Evolutionary conservation across 106 monocot genomes (phyloP), one percentile per base, ranked within the genome.

Genomic region (Allium sativum): DNA sequence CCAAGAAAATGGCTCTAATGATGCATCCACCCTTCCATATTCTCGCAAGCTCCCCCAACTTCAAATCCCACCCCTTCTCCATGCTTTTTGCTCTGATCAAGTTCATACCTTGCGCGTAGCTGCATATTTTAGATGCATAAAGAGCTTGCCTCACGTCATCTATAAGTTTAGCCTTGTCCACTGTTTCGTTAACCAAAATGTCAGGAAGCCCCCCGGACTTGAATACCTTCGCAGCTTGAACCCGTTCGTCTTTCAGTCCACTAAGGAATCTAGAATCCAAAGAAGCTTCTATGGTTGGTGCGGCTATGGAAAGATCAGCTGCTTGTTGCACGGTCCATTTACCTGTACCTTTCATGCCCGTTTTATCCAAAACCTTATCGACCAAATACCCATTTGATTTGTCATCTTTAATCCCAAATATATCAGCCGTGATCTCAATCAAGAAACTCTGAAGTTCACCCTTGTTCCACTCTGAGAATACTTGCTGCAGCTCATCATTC

Each of bases 241-340:
- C 76, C 63, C 81, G 64, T 60, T 81, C 81, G 21, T 81, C 81
- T 52, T 76, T 81, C 1, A 81, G 45, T 47, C 81, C 81, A 44
- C 81, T 76, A 52, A 81, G 75, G 60, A 81, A 81, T 42, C 81
- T 81, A 4, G 76, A 81, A 64, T 81, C 81, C 20, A 81, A 53
- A 48, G 76, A 81, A 48, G 81, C 76, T 58, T 62, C 81, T 43
- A 81, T 81, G 9, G 81, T 81, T 13, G 81, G 81, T 55, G 76
- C 72, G 42, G 76, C 81, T 13, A 81, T 68, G 13, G 81, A 81
- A 20, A 81, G 18, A 9, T 81, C 81, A 11, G 81, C 81, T 58
- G 81, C 81, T 61, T 81, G 76, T 65, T 81, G 81, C 19, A 81
- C 81, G 1, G 81, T 81, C 81, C 81, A 81, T 56, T 81, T 81